Base-by-base conservation (phyloP, 1,284 basidiomycete genomes). In the Athelia sp. region DNA sequence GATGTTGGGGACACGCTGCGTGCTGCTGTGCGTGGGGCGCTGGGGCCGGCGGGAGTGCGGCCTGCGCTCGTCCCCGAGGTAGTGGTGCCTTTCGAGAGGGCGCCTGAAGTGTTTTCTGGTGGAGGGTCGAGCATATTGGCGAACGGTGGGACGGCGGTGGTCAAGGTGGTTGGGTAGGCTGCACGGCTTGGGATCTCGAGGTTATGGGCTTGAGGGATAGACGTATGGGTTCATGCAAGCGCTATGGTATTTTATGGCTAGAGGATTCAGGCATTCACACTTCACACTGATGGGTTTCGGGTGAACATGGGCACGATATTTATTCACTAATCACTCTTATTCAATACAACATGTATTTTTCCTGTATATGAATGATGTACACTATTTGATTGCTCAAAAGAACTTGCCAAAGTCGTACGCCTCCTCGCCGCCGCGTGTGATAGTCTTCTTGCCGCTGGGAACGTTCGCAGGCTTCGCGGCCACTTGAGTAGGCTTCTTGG, bases 1-100 rank as follows among this genome's bases (percentile, higher is more conserved):
- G 83, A 87, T 62, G 74, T 90, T 38, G 69, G 79, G 10, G 83
- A 87, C 55, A 78, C 78, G 46, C 63, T 90, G 23, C 76, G 68
- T n/a, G 75, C 72, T 10, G 74, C 87, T 22, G 54, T 85, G 48
- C 69, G 69, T 38, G 71, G 82, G 60, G 78, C 74, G 18, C n/a
- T 21, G 4, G 51, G 72, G 44, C 68, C 73, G 47, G 68, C 70
- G 35, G 68, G 68, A 2, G 61, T 79, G 23, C 62, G 71, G 47
- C 79, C 78, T 8, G 64, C 66, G 52, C 60, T 76, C 13, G 67
- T 59, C 1, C 54, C 54, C n/a, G 51, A 58, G 40, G 65, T 62
- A 45, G 55, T 64, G 21, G 53, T 73, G n/a, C 59, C 68, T 11
- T 73, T 75, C 44, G 73, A 76, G 58, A 62, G 62, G 23, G 66